Base-by-base conservation (phyloP, 768 basidiomycete genomes). In the Suillus discolor region DNA sequence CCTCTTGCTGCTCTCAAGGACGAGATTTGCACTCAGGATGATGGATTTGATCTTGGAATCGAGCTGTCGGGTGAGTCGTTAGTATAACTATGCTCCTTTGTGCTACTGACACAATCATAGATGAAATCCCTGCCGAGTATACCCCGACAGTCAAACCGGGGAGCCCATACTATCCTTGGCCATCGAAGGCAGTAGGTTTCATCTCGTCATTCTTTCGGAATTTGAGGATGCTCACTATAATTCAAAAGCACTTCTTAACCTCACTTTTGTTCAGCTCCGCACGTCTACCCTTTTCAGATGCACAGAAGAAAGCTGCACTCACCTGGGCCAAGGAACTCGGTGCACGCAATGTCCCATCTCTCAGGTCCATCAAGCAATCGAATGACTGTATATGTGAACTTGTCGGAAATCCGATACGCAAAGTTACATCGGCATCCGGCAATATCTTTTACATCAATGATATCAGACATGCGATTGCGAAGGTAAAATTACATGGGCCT, bases 231-330 rank as follows among this genome's bases (percentile, higher is more conserved):
- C 3, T 61, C 31, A 61, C 28, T n/a, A n/a, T n/a, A 2, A 16
- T 31, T 44, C 23, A n/a, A 45, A 61, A 65, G 64, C 42, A 61
- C 31, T 61, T 74, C 63, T 57, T 68, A 20, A 75, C 73, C 0
- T 64, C 72, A 49, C 59, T 74, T 13, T 65, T 78, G 28, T 77
- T 77, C 62, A 73, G 66, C 20, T 75, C 74, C 0, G 70, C 76
- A 8, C 61, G 67, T 0, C 57, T 77, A 5, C 71, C 69, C 4
- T 77, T 78, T 61, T 78, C 75, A 8, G 65, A 69, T 2, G 42
- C 66, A 20, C 76, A 77, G 64, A 63, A 77, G 61, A 64, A 62
- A 47, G 76, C 76, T 4, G 66, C 75, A 4, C 62, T 77, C 8
- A 62, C 44, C 9, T 77, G 73, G 71, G 76, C 71, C 8, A 71